Percentiles rank a stretch among this genome's conserved stretches.
phyloP scores from a whole-genome alignment of 306 rosid genomes.

The Dryas octopetala region DNA sequence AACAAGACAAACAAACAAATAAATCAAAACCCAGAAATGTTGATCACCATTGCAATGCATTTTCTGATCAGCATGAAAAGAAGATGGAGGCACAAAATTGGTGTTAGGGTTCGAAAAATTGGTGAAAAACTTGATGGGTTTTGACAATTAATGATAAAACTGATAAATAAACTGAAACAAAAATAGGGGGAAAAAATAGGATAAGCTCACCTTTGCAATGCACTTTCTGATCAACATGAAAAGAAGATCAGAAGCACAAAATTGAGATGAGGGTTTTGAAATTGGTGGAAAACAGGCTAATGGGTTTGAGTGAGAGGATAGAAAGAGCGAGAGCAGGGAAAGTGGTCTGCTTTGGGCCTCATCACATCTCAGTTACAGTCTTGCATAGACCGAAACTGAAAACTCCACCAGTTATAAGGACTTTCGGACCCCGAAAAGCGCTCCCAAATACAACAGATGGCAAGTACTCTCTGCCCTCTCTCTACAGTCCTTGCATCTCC shows the following conservation, averaged over 20 bases:
- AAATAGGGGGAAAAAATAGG: not conserved
- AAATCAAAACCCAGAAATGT: slow-evolving; percentile 27
- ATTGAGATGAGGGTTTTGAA: slow-evolving; percentile 26
- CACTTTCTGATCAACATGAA: slow-evolving; percentile 25
- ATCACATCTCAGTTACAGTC: slow-evolving; percentile 14
- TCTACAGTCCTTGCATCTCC: slow-evolving; percentile 36
- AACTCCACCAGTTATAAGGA: slow-evolving; percentile 9
- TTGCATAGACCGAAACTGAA: slow-evolving; percentile 4
- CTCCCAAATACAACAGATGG: slow-evolving; percentile 40
- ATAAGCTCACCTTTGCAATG: slow-evolving; percentile 17
- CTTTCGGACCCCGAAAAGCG: slow-evolving; percentile 42
- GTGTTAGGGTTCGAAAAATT: slow-evolving; percentile 40
- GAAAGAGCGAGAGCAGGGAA: slow-evolving; percentile 6
- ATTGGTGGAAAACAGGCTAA: slow-evolving; percentile 9
- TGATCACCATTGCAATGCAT: slow-evolving; percentile 30
- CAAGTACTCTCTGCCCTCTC: slow-evolving; percentile 32
- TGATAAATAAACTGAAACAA: not conserved
- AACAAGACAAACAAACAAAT: slow-evolving; percentile 14
- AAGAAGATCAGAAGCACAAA: slow-evolving; percentile 11
- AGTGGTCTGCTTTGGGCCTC: slow-evolving; percentile 14
- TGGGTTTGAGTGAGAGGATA: slow-evolving; percentile 8
- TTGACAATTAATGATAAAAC: slow-evolving; percentile 4
- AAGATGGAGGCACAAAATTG: slow-evolving; percentile 6
- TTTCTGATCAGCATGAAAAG: slow-evolving; percentile 24
- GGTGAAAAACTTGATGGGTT: not conserved